phyloP scores from a whole-genome alignment of 164 flowering plant genomes.

The Cinnamomum micranthum region DNA sequence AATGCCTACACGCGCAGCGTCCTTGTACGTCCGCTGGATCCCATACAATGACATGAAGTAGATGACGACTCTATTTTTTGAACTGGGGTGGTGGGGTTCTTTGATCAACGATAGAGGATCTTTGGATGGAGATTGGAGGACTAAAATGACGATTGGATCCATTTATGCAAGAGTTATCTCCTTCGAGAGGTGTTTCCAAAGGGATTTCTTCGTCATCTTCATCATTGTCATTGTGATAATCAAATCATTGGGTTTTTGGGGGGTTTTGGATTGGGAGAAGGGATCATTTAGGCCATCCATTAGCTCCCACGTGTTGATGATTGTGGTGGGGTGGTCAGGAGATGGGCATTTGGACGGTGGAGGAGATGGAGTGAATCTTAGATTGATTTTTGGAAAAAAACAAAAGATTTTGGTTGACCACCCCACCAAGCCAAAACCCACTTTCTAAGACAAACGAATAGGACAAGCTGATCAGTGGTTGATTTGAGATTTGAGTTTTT shows the following conservation, averaged over 20 bases:
- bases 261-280: conserved; percentile 30
- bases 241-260: neutral
- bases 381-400: no score
- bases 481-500: no score
- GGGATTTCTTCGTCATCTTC: conserved; percentile 34
- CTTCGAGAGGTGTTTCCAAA: conserved; percentile 82
- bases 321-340: conserved; percentile 44
- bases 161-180: conserved; percentile 60
- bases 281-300: conserved; percentile 79
- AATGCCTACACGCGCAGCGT: conserved; percentile 59
- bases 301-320: conserved; percentile 84
- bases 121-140: conserved; percentile 22
- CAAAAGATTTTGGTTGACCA: no score
- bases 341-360: conserved; percentile 7
- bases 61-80: conserved; percentile 44
- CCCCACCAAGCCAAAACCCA: no score
- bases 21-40: conserved; percentile 77
- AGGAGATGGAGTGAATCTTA: neutral
- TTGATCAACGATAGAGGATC: neutral
- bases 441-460: no score
- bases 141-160: conserved; percentile 59
- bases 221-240: neutral
- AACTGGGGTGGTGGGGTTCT: neutral
- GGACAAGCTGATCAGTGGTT: no score
- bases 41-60: conserved; percentile 82